Evolutionary conservation across 768 basidiomycete species (phyloP).

Genomic region (Tulasnella sp.): DNA sequence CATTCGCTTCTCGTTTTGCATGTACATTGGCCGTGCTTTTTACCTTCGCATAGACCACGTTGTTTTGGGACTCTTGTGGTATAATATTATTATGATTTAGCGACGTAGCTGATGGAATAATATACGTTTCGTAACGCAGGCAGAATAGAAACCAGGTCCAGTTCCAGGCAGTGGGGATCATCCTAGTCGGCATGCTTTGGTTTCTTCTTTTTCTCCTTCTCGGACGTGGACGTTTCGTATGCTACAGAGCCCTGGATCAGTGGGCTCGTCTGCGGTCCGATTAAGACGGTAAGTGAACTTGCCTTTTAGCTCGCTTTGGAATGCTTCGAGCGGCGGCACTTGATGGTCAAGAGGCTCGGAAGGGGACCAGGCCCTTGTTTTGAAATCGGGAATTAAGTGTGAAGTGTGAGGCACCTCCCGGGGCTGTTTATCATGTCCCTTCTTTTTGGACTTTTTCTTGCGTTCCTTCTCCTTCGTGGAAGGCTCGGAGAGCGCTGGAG

Average conservation of each 20-base stretch:
- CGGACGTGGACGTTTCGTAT: neutral
- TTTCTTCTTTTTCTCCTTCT: neutral
- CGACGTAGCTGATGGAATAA: neutral
- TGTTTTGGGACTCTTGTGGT: neutral
- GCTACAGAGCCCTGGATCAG: neutral
- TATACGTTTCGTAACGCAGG: neutral
- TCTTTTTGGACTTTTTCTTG: neutral
- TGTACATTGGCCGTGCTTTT: slow-evolving; percentile 5
- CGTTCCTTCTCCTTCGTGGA: too few species aligned
- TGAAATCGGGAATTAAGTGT: neutral
- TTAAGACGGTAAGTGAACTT: neutral
- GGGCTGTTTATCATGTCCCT: neutral
- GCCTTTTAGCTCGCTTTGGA: neutral
- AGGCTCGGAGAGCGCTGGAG: too few species aligned
- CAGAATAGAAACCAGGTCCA: neutral
- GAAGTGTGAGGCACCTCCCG: neutral
- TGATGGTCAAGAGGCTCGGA: neutral
- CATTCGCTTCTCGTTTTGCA: neutral
- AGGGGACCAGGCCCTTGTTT: neutral
- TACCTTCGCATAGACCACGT: neutral
- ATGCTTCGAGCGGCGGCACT: neutral
- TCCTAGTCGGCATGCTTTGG: neutral
- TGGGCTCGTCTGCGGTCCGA: neutral
- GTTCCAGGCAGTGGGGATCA: neutral
- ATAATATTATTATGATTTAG: neutral